phyloP scores from a whole-genome alignment of 192 early-diverging fungal species.

The Coemansia sp. region DNA sequence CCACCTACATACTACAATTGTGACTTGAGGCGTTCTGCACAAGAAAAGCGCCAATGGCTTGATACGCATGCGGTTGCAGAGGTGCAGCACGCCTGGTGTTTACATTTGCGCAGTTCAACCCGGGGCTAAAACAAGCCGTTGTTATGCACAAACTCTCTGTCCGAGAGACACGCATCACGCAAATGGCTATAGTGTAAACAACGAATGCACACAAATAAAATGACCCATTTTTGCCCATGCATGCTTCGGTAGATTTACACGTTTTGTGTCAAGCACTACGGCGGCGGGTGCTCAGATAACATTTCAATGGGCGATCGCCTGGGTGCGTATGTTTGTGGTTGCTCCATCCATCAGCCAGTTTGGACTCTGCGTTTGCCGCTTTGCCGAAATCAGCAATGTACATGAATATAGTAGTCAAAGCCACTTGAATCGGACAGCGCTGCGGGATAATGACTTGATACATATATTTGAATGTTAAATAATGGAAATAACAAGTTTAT shows the following conservation, averaged over 20 bases:
- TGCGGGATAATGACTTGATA: neutral
- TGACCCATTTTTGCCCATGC: constrained; percentile 2
- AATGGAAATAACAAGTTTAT: no score
- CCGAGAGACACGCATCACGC: neutral
- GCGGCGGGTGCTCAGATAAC: no score
- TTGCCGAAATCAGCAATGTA: neutral
- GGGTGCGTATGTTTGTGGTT: neutral
- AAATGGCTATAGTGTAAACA: no score
- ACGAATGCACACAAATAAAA: constrained; percentile 10
- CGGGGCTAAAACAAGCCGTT: neutral
- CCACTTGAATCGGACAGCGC: neutral
- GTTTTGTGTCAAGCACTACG: neutral
- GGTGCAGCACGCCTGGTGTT: neutral
- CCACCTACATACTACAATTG: neutral
- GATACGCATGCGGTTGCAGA: neutral
- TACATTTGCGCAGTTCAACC: neutral
- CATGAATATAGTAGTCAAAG: neutral
- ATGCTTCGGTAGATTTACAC: constrained; percentile 7
- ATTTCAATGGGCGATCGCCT: neutral
- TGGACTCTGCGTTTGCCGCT: neutral
- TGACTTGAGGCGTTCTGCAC: neutral
- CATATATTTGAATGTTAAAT: no score
- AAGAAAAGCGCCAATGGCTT: neutral
- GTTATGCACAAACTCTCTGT: neutral
- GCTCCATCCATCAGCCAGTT: neutral